Base-by-base conservation (phyloP, 164 flowering plant genomes). In the Echeveria elegans region DNA sequence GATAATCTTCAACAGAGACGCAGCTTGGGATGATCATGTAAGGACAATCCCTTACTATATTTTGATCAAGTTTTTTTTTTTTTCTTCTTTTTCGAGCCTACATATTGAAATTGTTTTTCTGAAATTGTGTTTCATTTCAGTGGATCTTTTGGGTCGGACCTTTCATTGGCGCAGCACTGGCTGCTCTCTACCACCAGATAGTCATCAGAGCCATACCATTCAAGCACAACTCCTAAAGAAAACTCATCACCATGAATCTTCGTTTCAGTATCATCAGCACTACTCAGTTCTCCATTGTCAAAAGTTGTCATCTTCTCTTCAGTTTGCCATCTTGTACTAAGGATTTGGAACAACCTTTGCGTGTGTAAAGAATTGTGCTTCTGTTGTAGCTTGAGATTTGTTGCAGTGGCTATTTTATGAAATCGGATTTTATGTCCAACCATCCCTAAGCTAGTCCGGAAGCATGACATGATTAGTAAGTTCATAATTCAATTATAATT, bases 61-160 rank as follows among this genome's bases (percentile, higher is more conserved):
- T n/a, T n/a, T n/a, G n/a, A n/a, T n/a, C n/a, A n/a, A n/a, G n/a
- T n/a, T n/a, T n/a, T n/a, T n/a, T n/a, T 52, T 52, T 52, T 6
- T 5, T 18, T 23, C 26, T 60, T 50, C 0, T 18, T 18, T 52
- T 6, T 23, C 58, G 7, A 21, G 12, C 9, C 6, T 52, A 23
- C 28, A 21, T 52, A 5, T 8, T n/a, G 5, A 21, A 2, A 52
- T 11, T 52, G 58, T n/a, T n/a, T 24, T 28, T 53, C 19, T 59
- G 16, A 59, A 4, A 2, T 28, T 12, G 4, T 59, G 29, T 23
- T 32, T 32, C 64, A 60, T 60, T 60, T 60, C 64, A 60, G 64
- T 60, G 64, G 64, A 60, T 60, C 19, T 60, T 60, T 37, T 60
- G 64, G 64, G 64, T 60, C 15, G 64, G 64, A 60, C 64, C 64